phyloP scores from a whole-genome alignment of 805 yeast species.

The Alloascoidea hylecoeti region DNA sequence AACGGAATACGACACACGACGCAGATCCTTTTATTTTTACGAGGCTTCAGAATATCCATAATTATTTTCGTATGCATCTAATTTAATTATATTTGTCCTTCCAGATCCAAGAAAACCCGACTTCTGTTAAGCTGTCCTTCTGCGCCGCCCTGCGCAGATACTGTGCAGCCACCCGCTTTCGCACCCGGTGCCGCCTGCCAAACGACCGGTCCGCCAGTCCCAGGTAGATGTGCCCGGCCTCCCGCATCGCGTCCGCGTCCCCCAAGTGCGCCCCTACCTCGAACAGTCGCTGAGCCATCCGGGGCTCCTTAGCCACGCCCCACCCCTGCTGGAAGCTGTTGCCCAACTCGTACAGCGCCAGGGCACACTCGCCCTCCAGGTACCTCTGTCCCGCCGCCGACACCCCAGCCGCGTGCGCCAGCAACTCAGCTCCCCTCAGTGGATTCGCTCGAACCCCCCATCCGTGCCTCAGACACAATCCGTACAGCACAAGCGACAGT shows the following conservation, averaged over 20 bases:
- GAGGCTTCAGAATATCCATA: constrained; percentile 2
- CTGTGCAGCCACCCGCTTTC: constrained; percentile 18
- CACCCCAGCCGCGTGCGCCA: constrained; percentile 5
- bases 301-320: constrained; percentile 15
- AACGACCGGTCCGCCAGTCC: not conserved
- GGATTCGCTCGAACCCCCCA: constrained; percentile 14
- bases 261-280: constrained; percentile 17
- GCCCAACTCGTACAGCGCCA: constrained; percentile 17
- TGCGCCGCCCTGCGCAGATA: constrained; percentile 15
- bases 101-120: constrained; percentile 22
- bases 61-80: no score
- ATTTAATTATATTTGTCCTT: constrained; percentile 13
- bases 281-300: constrained; percentile 13
- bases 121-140: constrained; percentile 12
- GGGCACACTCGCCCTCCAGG: constrained; percentile 11
- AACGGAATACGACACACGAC: constrained; percentile 1
- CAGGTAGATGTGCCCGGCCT: constrained; percentile 5
- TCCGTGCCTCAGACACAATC: constrained; percentile 16
- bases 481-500: constrained; percentile 16
- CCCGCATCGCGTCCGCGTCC: constrained; percentile 17
- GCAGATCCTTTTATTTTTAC: constrained; percentile 2
- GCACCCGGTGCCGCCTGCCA: not conserved
- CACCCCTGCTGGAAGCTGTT: constrained; percentile 17
- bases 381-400: constrained; percentile 5
- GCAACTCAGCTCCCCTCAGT: constrained; percentile 6